Evolutionary conservation across 2,329 filamentous ascomycete genomes (phyloP).

Genomic region (Aspergillus aculeatinus): DNA sequence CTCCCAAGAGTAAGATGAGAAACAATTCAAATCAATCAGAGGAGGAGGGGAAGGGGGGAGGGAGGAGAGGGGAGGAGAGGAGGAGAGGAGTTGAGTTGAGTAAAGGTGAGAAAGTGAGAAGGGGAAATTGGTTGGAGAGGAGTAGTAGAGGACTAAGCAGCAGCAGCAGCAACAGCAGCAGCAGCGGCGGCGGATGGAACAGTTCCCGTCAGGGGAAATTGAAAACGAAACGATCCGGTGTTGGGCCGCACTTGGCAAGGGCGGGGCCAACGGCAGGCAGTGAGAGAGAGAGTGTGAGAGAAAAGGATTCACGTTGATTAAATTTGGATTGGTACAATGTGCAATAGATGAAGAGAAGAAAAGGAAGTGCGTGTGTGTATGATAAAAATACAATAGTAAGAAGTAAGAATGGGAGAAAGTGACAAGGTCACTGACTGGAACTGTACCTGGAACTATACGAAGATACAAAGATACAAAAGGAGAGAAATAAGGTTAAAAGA

Average conservation of each 20-base stretch:
- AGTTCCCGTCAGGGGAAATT: constrained; percentile 10
- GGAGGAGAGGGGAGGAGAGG: constrained; percentile 3
- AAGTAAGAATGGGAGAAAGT: no score
- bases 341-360: neutral
- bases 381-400: neutral
- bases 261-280: constrained; percentile 10
- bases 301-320: no score
- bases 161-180: neutral
- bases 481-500: neutral
- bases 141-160: constrained; percentile 2
- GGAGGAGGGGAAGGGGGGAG: neutral
- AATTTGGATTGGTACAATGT: no score
- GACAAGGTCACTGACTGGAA: no score
- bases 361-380: neutral
- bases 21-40: neutral
- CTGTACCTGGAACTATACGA: no score
- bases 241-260: constrained; percentile 17
- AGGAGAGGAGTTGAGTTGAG: neutral
- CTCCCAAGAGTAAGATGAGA: neutral
- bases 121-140: constrained; percentile 5
- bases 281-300: no score
- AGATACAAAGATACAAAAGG: no score
- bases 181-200: neutral
- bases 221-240: neutral
- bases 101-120: neutral